Base-by-base conservation (phyloP, 768 basidiomycete species). In the Lactifluus volemus region DNA sequence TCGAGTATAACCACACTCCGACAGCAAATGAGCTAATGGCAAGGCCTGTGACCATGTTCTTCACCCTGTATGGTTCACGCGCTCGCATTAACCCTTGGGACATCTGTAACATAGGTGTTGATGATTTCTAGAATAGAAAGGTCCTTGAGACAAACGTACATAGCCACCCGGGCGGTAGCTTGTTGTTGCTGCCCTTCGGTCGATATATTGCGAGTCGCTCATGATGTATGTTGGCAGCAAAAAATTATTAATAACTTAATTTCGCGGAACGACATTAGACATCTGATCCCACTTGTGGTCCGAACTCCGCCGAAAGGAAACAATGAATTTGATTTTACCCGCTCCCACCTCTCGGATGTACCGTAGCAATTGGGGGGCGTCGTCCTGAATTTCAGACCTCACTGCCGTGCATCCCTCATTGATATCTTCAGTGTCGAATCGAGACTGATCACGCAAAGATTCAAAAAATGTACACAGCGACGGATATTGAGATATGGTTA, bases 1-100 rank as follows among this genome's bases (percentile, higher is more conserved):
- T 96, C 17, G 93, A 94, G 74, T 98, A 98, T 4, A 85, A 79
- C 83, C 92, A 98, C 9, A 97, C 85, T 30, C 86, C 88, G 14
- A 83, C 80, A 32, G 83, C 86, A 70, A 97, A 95, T 0, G 80
- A 79, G 30, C 83, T 80, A 48, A 98, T 79, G 3, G 77, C 68
- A 49, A 85, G 64, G 8, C 95, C 96, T 0, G 88, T 90, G 51
- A 96, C 41, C 17, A 85, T 82, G 71, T 98, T 98, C 65, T 80
- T 81, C 44, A 88, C 44, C 36, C 84, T 82, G 74, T 88, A 98
- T 12, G 91, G 95, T 63, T 81, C 82, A 19, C 96, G 85, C 4
- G 96, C 96, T 58, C 96, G 88, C 72, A 82, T 75, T 48, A 98
- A 83, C 49, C 92, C 92, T 15, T 84, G 82, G 21, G 95, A 98